Conservation (phyloP, 495 filamentous ascomycete genomes). For the Parathielavia hyrcaniae region DNA sequence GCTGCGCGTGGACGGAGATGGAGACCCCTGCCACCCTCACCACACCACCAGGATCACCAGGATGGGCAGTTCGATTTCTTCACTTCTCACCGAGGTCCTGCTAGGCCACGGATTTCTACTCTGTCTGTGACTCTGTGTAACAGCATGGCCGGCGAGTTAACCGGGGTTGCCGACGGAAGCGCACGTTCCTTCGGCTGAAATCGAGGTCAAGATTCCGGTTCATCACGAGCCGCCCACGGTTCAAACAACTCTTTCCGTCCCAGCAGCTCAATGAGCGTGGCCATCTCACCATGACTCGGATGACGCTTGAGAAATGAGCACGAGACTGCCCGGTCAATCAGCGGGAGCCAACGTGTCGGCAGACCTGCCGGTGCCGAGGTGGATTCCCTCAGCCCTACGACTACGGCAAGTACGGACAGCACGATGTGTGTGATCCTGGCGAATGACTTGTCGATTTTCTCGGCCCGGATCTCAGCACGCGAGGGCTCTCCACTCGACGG, state of each 20-base stretch:
- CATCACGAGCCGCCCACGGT: background rate
- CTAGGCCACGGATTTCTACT: background rate
- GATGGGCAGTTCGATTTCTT: background rate
- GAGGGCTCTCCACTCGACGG: background rate
- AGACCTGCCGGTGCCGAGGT: background rate
- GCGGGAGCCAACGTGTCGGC: too few species aligned
- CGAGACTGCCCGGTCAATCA: background rate
- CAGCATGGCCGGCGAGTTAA: background rate
- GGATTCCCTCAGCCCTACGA: constrained; percentile 10
- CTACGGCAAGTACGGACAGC: too few species aligned
- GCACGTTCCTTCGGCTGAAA: background rate
- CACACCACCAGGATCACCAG: background rate
- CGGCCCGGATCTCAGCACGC: background rate
- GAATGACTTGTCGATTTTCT: background rate
- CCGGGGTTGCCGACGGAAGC: constrained; percentile 2
- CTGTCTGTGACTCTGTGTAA: background rate
- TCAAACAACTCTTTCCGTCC: background rate
- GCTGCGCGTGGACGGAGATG: background rate
- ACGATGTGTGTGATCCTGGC: too few species aligned
- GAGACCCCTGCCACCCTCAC: background rate
- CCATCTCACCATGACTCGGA: background rate
- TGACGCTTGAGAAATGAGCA: background rate
- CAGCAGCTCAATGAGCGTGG: background rate
- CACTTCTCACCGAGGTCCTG: background rate
- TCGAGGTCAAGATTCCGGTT: background rate